Conservation (phyloP, 371 early-diverging fungal species). For the Mucor irregularis region DNA sequence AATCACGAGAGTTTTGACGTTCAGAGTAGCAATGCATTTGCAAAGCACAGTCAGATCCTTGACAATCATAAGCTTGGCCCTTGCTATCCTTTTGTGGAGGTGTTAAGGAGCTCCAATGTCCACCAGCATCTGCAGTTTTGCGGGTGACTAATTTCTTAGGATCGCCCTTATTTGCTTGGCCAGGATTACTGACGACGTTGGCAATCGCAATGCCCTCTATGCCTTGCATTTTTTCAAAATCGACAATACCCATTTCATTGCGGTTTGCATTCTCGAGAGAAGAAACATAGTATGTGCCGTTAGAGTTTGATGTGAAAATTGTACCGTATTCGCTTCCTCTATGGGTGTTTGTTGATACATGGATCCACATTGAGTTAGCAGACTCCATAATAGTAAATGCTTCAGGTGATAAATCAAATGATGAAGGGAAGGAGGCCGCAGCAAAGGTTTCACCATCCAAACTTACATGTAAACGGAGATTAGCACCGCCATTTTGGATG, state of each 20-base stretch:
- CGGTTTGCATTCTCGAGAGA: conserved; percentile 79
- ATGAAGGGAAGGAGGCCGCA: conserved; percentile 75
- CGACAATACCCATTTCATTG: conserved; percentile 81
- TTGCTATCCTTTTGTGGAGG: conserved; percentile 58
- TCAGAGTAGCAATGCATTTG: conserved; percentile 86
- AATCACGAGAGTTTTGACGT: conserved; percentile 71
- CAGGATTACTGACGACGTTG: conserved; percentile 79
- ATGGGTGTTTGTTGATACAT: conserved; percentile 65
- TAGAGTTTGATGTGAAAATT: conserved; percentile 83
- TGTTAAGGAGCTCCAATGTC: conserved; percentile 62
- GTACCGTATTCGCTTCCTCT: conserved; percentile 76
- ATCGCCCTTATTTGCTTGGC: conserved; percentile 53
- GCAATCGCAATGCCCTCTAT: conserved; percentile 88
- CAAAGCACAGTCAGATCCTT: conserved; percentile 55
- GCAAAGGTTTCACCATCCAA: conserved; percentile 74
- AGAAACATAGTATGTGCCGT: conserved; percentile 79
- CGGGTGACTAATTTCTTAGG: conserved; percentile 58
- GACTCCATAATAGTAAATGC: conserved; percentile 86
- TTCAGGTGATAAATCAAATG: conserved; percentile 52
- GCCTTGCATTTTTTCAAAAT: conserved; percentile 93
- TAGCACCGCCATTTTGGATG: conserved; percentile 46
- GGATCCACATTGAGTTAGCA: conserved; percentile 73
- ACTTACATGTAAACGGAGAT: conserved; percentile 68
- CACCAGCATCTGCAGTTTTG: conserved; percentile 89
- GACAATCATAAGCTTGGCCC: conserved; percentile 31